Percentiles rank a stretch among this genome's conserved stretches.
These are phyloP conservation scores for Komagataella ulmi DNA, from an alignment of 805 yeast genomes.

Conservation along the genomic window DNA sequence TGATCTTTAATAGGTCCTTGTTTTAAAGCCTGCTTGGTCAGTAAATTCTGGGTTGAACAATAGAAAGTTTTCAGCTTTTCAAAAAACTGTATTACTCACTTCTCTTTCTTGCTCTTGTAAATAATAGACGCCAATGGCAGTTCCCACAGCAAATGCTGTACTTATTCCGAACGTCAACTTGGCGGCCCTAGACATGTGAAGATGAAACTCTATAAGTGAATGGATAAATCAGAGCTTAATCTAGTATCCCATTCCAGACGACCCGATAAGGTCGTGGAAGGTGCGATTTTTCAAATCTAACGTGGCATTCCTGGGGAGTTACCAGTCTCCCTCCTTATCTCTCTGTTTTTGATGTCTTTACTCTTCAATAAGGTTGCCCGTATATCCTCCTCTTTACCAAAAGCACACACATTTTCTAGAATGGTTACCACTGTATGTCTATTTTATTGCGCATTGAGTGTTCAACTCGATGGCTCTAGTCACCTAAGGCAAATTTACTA, in stretches of 20 bases:
- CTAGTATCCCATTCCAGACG: background rate
- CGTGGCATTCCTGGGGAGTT: background rate
- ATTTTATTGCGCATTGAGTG: background rate
- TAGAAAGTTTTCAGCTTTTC: background rate
- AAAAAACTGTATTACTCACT: slow-evolving; percentile 16
- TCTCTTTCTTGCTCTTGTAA: slow-evolving; percentile 60
- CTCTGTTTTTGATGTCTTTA: background rate
- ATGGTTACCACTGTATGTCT: background rate
- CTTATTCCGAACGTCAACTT: slow-evolving; percentile 59
- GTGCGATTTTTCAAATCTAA: background rate
- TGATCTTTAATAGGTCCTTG: slow-evolving; percentile 85
- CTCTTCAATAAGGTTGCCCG: background rate
- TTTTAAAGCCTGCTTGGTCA: slow-evolving; percentile 36
- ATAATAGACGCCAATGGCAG: slow-evolving; percentile 57
- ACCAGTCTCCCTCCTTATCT: background rate
- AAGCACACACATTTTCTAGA: background rate
- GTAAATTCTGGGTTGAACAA: background rate
- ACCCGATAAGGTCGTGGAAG: background rate
- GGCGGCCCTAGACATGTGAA: slow-evolving; percentile 67
- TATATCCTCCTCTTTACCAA: background rate
- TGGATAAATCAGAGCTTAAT: background rate
- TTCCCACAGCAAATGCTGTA: slow-evolving; percentile 36
- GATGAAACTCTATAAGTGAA: background rate
- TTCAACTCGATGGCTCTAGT: background rate
- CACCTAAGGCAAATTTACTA: background rate